Base-by-base conservation (phyloP, 1,284 basidiomycete species). In the Agroathelia rolfsii region DNA sequence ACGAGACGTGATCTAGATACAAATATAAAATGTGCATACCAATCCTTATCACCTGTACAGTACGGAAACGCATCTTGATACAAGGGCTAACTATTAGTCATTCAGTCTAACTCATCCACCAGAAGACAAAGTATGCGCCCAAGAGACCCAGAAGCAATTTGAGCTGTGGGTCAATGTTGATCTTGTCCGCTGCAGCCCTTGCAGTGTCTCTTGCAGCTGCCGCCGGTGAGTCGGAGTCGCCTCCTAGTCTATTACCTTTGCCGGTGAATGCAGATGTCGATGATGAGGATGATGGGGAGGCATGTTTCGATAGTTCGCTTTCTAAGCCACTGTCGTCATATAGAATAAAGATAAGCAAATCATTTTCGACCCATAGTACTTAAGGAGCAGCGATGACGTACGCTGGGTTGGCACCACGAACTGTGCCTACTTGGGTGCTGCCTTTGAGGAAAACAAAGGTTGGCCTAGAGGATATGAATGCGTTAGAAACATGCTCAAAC, bases 361-460 rank as follows among this genome's bases (percentile, higher is more conserved):
- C n/a, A 14, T 11, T 27, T 28, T 33, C 15, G 24, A 22, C 19
- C 13, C 6, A 14, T 4, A 18, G 28, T 22, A 4, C 9, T 12
- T 12, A 17, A 21, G 18, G 4, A 22, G 8, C 2, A 27, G 33
- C 19, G 15, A 6, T 29, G 23, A 55, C 73, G 39, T 48, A 85
- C 80, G 49, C 50, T 50, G 53, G 67, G 49, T 86, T 61, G 6
- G 81, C 81, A 9, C 82, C 82, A 35, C 64, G 65, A 18, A 86
- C 69, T 54, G 66, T 64, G 44, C 81, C 76, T 10, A 85, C 66
- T 48, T 83, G 72, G 3, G 58, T 62, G 21, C 55, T 59, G n/a
- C 79, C 78, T 45, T 72, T 76, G 40, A 86, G 47, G 49, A 86
- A 84, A 21, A 85, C 50, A 43, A 86, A 86, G 0, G 83, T 84